A percentile compares a stretch with the other conserved stretches of the same genome.
These are phyloP conservation scores for Auricularia auricula-judae DNA, from an alignment of 768 basidiomycete species.

Conservation along the genomic window DNA sequence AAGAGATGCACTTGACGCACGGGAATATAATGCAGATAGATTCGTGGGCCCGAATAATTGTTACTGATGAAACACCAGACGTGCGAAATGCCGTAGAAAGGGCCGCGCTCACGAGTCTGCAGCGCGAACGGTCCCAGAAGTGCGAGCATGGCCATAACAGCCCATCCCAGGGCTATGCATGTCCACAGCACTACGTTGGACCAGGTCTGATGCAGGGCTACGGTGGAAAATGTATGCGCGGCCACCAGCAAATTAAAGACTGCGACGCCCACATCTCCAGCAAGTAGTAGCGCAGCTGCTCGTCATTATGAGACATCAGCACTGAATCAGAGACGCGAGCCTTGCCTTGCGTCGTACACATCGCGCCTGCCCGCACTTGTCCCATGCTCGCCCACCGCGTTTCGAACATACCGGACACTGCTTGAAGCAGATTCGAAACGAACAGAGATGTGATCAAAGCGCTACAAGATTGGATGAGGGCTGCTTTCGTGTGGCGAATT, in stretches of 20 bases:
- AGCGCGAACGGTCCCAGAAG: slow-evolving; percentile 1
- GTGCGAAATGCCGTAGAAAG: neutral
- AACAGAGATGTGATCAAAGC: slow-evolving; percentile 2
- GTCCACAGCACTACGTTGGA: neutral
- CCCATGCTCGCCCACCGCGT: neutral
- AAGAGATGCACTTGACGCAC: neutral
- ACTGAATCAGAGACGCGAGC: neutral
- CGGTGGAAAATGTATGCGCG: slow-evolving; percentile 6
- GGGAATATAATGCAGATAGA: slow-evolving; percentile 5
- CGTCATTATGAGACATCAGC: neutral
- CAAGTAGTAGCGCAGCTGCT: slow-evolving; percentile 1
- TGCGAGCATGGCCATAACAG: neutral
- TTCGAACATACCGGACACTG: slow-evolving; percentile 4
- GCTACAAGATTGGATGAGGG: neutral
- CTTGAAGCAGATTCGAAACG: slow-evolving; percentile 3
- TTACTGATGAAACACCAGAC: slow-evolving; percentile 3
- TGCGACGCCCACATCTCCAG: slow-evolving; percentile 1
- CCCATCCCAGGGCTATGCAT: slow-evolving; percentile 1
- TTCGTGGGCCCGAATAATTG: neutral
- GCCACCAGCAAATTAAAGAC: slow-evolving; percentile 1
- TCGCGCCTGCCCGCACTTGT: neutral
- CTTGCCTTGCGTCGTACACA: slow-evolving; percentile 2
- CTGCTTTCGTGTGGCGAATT: no score
- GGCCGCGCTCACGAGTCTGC: neutral
- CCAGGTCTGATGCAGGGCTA: slow-evolving; percentile 2